These are phyloP conservation scores for Calocybe indica DNA, from an alignment of 768 basidiomycete species.

Conservation along the genomic window DNA sequence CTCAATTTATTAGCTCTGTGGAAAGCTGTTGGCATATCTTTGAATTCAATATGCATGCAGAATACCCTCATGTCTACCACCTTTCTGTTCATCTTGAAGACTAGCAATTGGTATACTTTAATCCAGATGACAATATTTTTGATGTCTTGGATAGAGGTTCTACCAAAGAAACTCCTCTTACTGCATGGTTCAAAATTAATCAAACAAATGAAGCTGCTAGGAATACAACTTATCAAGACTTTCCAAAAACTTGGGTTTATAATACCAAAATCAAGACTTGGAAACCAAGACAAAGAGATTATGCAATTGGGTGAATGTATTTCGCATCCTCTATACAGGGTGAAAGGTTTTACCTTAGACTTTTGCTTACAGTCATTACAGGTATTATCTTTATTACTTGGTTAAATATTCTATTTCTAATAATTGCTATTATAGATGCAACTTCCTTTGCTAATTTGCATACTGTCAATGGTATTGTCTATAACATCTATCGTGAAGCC, in stretches of 20 bases:
- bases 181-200: slow-evolving; percentile 26
- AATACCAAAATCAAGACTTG: slow-evolving; percentile 6
- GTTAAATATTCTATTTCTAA: not conserved
- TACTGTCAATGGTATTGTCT: slow-evolving; percentile 15
- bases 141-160: slow-evolving; percentile 12
- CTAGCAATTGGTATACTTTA: slow-evolving; percentile 32
- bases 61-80: slow-evolving; percentile 31
- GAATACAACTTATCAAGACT: slow-evolving; percentile 24
- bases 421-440: slow-evolving; percentile 26
- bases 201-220: slow-evolving; percentile 6
- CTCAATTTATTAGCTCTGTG: slow-evolving; percentile 27
- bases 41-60: slow-evolving; percentile 23
- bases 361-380: slow-evolving; percentile 30
- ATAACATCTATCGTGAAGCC: slow-evolving; percentile 30
- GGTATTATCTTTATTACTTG: slow-evolving; percentile 10
- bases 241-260: slow-evolving; percentile 22
- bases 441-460: slow-evolving; percentile 18
- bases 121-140: slow-evolving; percentile 18
- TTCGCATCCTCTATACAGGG: slow-evolving; percentile 21
- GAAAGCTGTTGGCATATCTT: no score
- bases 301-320: slow-evolving; percentile 19
- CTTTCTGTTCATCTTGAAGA: slow-evolving; percentile 37
- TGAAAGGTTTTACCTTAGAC: slow-evolving; percentile 32
- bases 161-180: slow-evolving; percentile 19
- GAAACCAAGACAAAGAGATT: slow-evolving; percentile 8